A percentile compares a stretch with the other conserved stretches of the same genome.
phyloP scores from a whole-genome alignment of 805 yeast species.

The Tetrapisispora phaffii region DNA sequence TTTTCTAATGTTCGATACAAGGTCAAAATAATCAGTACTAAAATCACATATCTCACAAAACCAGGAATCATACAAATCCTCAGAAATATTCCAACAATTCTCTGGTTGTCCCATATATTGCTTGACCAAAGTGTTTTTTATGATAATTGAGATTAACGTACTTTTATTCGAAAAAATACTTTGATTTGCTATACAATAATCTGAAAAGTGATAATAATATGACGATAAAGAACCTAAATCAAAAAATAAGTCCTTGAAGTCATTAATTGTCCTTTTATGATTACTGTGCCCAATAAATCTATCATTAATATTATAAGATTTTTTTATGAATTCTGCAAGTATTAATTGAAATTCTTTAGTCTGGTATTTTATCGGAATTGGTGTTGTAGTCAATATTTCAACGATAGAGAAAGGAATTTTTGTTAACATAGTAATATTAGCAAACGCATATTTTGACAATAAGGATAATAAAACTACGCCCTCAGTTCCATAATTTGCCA shows the following conservation, averaged over 20 bases:
- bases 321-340: constrained; percentile 7
- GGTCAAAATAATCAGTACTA: not conserved
- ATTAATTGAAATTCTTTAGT: constrained; percentile 13
- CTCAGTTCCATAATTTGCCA: constrained; percentile 2
- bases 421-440: constrained; percentile 2
- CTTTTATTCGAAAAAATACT: not conserved
- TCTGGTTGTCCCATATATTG: not conserved
- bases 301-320: not conserved
- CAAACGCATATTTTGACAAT: constrained; percentile 9
- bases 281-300: not conserved
- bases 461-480: constrained; percentile 12
- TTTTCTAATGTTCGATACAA: not conserved
- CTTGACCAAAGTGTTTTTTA: not conserved
- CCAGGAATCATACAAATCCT: not conserved
- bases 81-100: not conserved
- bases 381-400: constrained; percentile 4
- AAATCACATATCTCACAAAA: not conserved
- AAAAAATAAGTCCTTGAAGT: not conserved
- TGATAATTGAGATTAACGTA: not conserved
- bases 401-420: constrained; percentile 3
- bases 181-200: not conserved
- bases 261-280: not conserved
- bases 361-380: constrained; percentile 3
- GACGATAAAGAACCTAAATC: not conserved
- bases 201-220: not conserved